Conservation (phyloP, 768 basidiomycete genomes). For the Lactarius sanguifluus region DNA sequence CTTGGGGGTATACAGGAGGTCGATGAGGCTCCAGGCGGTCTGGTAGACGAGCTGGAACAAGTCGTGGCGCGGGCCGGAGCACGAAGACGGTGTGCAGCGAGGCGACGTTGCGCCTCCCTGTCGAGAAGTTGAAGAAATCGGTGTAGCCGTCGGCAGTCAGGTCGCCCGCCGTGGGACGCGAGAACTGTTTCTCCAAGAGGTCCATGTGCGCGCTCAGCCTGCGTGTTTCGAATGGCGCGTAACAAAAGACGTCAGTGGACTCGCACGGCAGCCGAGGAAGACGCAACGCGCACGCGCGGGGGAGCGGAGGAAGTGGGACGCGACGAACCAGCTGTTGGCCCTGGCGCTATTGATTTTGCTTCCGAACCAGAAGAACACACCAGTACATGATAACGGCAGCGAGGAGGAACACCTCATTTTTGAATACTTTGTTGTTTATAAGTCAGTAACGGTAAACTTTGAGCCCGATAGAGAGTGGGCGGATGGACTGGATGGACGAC, state of each 20-base stretch:
- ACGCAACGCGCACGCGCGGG: neutral
- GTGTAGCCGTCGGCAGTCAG: slow-evolving; percentile 67
- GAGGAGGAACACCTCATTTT: slow-evolving; percentile 61
- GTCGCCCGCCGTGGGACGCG: slow-evolving; percentile 56
- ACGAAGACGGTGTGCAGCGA: slow-evolving; percentile 80
- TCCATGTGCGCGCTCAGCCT: slow-evolving; percentile 63
- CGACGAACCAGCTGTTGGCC: slow-evolving; percentile 65
- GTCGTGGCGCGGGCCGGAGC: slow-evolving; percentile 85
- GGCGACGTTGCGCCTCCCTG: slow-evolving; percentile 73
- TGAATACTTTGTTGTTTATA: slow-evolving; percentile 49
- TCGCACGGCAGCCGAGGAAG: neutral
- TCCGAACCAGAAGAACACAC: slow-evolving; percentile 59
- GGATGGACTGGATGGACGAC: slow-evolving; percentile 34
- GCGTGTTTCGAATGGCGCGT: slow-evolving; percentile 15
- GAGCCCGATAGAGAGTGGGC: neutral
- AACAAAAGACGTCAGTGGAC: neutral
- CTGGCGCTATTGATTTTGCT: slow-evolving; percentile 55
- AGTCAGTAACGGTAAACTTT: slow-evolving; percentile 1
- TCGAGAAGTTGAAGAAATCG: slow-evolving; percentile 85
- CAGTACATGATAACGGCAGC: slow-evolving; percentile 54
- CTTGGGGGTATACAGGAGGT: slow-evolving; percentile 66
- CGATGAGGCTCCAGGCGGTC: slow-evolving; percentile 59
- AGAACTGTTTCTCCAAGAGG: slow-evolving; percentile 72
- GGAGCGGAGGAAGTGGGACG: slow-evolving; percentile 30
- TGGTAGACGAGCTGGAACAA: slow-evolving; percentile 65